Base-by-base conservation (phyloP, 2,329 filamentous ascomycete species). In the Helotiales sp. region DNA sequence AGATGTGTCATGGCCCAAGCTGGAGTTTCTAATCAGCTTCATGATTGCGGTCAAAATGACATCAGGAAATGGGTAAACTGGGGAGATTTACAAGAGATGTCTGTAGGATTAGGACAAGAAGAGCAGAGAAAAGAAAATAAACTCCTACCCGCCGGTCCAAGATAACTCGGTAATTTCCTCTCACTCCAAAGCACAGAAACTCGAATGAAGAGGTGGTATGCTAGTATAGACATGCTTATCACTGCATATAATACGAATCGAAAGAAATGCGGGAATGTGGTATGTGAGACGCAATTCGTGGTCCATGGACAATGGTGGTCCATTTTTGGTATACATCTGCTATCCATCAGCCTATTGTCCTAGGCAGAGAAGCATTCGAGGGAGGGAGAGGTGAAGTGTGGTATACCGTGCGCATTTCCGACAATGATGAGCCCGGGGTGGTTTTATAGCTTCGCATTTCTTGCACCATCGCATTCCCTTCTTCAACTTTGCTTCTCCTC, bases 281-380 rank as follows among this genome's bases (percentile, higher is more conserved):
- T 87, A 72, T 92, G 83, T 12, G 89, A 92, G 53, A 95, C 89
- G 76, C 91, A 96, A 74, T 93, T 93, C 60, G 76, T 78, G 3
- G 89, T 93, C 90, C 90, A 95, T 2, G 90, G 89, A 70, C 90
- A 95, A 75, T 96, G 90, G 74, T 92, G 89, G 75, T 93, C 89
- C 89, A 93, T 93, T 74, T 85, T 88, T 34, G 88, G 87, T 49
- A 92, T 83, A 72, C 89, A 92, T 66, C 77, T 80, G 24, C 1
- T 27, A n/a, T 30, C 17, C 34, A 53, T 62, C 24, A 66, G 52
- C 34, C 29, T 2, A 49, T 33, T 27, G 19, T 49, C 25, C 8
- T 17, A 6, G 19, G 10, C 22, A 44, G 22, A 25, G 40, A n/a
- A n/a, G n/a, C n/a, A 31, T 13, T 48, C 7, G 22, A 22, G 25